phyloP scores from a whole-genome alignment of 1,284 basidiomycete genomes.

The Sanghuangporus weigelae region DNA sequence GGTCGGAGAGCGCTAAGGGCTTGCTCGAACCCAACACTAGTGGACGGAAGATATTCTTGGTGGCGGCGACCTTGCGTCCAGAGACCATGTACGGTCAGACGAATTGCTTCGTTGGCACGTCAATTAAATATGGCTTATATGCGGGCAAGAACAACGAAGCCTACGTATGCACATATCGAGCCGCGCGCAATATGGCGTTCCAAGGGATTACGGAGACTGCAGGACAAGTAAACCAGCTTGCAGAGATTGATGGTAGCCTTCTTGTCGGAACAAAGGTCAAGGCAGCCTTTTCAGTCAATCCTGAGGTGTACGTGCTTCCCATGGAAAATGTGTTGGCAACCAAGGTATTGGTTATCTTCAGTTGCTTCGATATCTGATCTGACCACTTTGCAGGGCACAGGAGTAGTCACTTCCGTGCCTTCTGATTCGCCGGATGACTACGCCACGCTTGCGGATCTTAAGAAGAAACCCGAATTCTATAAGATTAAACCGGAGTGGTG shows the following conservation, averaged over 20 bases:
- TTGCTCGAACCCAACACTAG: slow-evolving; percentile 64
- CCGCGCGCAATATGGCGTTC: slow-evolving; percentile 97
- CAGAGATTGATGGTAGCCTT: slow-evolving; percentile 73
- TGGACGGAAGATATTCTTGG: slow-evolving; percentile 83
- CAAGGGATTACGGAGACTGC: slow-evolving; percentile 76
- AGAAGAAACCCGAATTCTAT: slow-evolving; percentile 97
- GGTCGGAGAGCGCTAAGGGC: slow-evolving; percentile 58
- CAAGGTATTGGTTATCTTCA: slow-evolving; percentile 49
- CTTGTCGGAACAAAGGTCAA: slow-evolving; percentile 89
- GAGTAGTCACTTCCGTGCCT: slow-evolving; percentile 97
- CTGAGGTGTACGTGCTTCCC: slow-evolving; percentile 92
- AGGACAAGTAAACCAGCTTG: slow-evolving; percentile 69
- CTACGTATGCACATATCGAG: slow-evolving; percentile 85
- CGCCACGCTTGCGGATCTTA: slow-evolving; percentile 85
- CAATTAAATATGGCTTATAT: slow-evolving; percentile 91
- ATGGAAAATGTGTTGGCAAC: slow-evolving; percentile 97
- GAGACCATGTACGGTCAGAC: slow-evolving; percentile 99
- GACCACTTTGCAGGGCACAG: slow-evolving; percentile 67
- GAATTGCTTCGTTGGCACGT: slow-evolving; percentile 93
- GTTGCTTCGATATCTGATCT: not conserved
- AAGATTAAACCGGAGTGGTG: slow-evolving; percentile 92
- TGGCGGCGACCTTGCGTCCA: slow-evolving; percentile 93
- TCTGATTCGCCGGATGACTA: slow-evolving; percentile 99
- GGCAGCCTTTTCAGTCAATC: slow-evolving; percentile 80
- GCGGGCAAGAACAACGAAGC: slow-evolving; percentile 84